A percentile compares a stretch with the other conserved stretches of the same genome.
Conservation (phyloP, 306 rosid species). For the Senna tora region DNA sequence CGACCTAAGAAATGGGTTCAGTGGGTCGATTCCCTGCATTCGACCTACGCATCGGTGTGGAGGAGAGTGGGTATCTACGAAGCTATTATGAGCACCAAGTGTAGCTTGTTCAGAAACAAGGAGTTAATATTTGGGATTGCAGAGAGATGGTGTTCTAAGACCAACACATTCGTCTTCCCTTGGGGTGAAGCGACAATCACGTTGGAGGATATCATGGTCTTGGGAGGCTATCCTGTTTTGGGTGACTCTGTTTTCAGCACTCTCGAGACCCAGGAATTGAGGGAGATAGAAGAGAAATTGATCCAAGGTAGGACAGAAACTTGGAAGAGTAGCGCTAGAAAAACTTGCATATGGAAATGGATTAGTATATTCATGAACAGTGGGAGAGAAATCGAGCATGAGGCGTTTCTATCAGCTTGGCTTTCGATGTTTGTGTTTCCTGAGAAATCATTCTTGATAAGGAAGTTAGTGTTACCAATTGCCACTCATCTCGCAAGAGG, state of each 20-base stretch:
- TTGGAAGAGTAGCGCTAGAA: not conserved
- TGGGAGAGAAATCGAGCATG: constrained; percentile 61
- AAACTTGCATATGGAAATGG: constrained; percentile 21
- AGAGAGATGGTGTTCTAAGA: constrained; percentile 50
- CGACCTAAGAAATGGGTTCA: constrained; percentile 28
- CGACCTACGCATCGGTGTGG: constrained; percentile 43
- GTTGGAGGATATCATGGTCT: constrained; percentile 59
- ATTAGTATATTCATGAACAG: constrained; percentile 35
- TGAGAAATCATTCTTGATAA: not conserved
- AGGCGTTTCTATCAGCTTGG: constrained; percentile 59
- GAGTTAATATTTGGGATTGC: constrained; percentile 39
- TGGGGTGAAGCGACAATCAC: constrained; percentile 67
- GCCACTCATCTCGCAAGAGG: constrained; percentile 59
- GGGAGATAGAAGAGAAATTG: constrained; percentile 33
- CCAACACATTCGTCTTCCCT: constrained; percentile 49
- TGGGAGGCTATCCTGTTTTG: constrained; percentile 53
- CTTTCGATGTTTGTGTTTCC: constrained; percentile 49
- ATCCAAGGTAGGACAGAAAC: constrained; percentile 10
- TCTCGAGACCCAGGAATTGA: constrained; percentile 37
- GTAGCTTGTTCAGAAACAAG: not conserved
- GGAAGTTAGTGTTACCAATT: constrained; percentile 37
- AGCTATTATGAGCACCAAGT: constrained; percentile 47
- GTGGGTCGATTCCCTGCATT: constrained; percentile 46
- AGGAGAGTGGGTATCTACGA: constrained; percentile 51
- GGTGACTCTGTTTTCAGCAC: constrained; percentile 43